Conservation (phyloP, 2,329 filamentous ascomycete species). For the Diaporthe citriasiana region DNA sequence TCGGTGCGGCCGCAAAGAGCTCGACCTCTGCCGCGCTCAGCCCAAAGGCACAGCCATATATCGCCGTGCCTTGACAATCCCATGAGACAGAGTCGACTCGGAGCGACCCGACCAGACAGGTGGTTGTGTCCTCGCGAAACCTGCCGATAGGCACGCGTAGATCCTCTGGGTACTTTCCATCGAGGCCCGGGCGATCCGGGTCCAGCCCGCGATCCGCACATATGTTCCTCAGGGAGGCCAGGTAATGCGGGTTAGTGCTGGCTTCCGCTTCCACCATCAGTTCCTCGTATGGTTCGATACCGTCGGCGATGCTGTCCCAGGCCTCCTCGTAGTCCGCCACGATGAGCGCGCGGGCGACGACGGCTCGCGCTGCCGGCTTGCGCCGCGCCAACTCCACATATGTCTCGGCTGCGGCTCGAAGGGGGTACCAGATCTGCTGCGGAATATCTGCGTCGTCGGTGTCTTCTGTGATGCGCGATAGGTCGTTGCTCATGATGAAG, state of each 20-base stretch:
- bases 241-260: slow-evolving; percentile 22
- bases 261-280: slow-evolving; percentile 19
- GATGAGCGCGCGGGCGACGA: slow-evolving; percentile 37
- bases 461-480: slow-evolving; percentile 1
- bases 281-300: slow-evolving; percentile 4
- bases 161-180: background rate
- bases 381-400: slow-evolving; percentile 32
- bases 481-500: slow-evolving; percentile 12
- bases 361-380: slow-evolving; percentile 23
- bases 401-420: slow-evolving; percentile 3
- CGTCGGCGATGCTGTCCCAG: slow-evolving; percentile 32
- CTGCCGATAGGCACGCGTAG: background rate
- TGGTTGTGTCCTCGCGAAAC: background rate
- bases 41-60: background rate
- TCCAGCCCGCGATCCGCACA: background rate
- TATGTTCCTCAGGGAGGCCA: background rate
- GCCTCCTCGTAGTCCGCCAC: slow-evolving; percentile 34
- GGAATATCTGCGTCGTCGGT: slow-evolving; percentile 30
- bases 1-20: background rate
- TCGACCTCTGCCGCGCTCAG: background rate
- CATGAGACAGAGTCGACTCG: background rate
- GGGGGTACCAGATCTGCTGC: slow-evolving; percentile 42
- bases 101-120: background rate
- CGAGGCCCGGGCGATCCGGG: background rate
- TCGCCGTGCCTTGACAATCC: background rate